Base-by-base conservation (phyloP, 331 rosid species). In the Pyrus hybrid region DNA sequence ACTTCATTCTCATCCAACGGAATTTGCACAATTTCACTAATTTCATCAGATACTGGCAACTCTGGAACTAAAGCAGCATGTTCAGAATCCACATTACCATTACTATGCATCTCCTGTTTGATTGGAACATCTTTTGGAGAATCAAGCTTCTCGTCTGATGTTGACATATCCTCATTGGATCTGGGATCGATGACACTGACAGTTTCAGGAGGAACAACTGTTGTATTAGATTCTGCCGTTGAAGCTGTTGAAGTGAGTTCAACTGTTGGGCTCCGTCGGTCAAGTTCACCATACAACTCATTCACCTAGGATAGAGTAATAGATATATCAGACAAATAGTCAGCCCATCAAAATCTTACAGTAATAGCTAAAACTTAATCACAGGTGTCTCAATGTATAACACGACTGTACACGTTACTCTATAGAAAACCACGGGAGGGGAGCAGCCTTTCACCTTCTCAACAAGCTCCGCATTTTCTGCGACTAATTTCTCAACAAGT, bases 391-490 rank as follows among this genome's bases (percentile, higher is more conserved):
- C 78, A 10, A 17, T 9, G 21, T 35, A 70, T 43, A 64, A 74
- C 56, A 68, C 28, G 60, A 73, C 30, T 9, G 11, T 30, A 70
- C 26, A 58, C 43, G 16, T 57, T 61, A 32, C 41, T 47, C 58
- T 20, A 25, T 1, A 20, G 51, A 35, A 28, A 58, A 73, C 61
- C 8, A 26, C 4, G 14, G 16, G 65, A 61, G 22, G n/a, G 12
- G 13, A 43, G 30, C 77, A 43, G 33, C 23, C n/a, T n/a, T 69
- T 77, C 75, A 94, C 97, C 96, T 94, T 92, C 85, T 91, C 99
- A 87, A 90, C 89, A 76, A 94, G 97, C 68, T 87, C 96, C 1
- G 89, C 92, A 81, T 92, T 94, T 85, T 94, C 99, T 11, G 82
- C 51, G 47, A 80, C 79, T 84, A 94, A 80, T 77, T 83, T 88